phyloP scores from a whole-genome alignment of 176 grass and related monocot genomes.

The Phoenix dactylifera region DNA sequence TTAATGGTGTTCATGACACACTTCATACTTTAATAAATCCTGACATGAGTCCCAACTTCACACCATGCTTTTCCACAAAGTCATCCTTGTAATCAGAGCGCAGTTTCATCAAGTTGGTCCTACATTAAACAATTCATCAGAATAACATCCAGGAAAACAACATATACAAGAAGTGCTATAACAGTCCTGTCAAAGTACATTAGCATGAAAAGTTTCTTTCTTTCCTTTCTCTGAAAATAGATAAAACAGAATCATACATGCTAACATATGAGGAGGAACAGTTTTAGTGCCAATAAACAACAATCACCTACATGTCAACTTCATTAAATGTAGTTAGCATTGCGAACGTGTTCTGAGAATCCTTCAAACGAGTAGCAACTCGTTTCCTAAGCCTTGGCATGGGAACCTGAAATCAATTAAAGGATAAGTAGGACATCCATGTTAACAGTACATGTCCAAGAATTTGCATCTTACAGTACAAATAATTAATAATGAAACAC shows the following conservation, averaged over 20 bases:
- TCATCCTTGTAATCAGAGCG: slow-evolving; percentile 96
- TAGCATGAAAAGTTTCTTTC: no score
- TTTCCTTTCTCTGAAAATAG: no score
- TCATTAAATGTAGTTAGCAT: slow-evolving; percentile 98
- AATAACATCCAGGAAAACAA: not conserved
- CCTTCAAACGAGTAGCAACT: slow-evolving; percentile 92
- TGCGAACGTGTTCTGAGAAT: slow-evolving; percentile 99
- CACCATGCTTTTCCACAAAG: slow-evolving; percentile 73
- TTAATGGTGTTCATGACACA: slow-evolving; percentile 2
- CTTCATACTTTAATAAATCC: slow-evolving; percentile 76
- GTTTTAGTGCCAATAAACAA: no score
- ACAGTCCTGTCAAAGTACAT: no score
- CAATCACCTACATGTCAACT: slow-evolving; percentile 84
- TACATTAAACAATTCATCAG: slow-evolving; percentile 12
- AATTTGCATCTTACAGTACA: no score
- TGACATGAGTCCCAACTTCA: slow-evolving; percentile 97
- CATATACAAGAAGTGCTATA: not conserved
- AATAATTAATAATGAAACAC: no score
- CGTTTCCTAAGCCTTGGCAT: slow-evolving; percentile 97
- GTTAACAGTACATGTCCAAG: no score
- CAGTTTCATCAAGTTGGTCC: slow-evolving; percentile 99
- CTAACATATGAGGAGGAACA: no score
- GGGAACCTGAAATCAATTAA: slow-evolving; percentile 40
- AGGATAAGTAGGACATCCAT: no score
- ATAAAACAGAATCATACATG: no score